Evolutionary conservation across 192 early-diverging fungal species (phyloP).

Genomic region (Helicostylum pulchrum): DNA sequence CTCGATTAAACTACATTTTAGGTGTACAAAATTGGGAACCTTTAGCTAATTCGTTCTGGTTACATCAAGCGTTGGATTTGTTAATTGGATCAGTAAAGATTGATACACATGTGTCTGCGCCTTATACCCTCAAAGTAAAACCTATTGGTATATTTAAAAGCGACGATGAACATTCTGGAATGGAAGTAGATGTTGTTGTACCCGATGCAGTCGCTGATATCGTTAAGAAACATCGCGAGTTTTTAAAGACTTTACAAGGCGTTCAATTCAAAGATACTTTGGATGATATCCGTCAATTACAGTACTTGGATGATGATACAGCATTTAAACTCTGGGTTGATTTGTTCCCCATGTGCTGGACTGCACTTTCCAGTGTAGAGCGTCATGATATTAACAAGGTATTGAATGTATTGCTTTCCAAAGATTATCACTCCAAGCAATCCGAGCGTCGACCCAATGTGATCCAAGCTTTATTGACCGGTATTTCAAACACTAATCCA

Average conservation of each 20-base stretch:
- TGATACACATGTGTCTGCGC: slow-evolving; percentile 33
- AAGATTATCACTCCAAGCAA: slow-evolving; percentile 88
- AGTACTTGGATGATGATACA: slow-evolving; percentile 65
- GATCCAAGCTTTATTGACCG: slow-evolving; percentile 90
- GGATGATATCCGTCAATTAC: slow-evolving; percentile 57
- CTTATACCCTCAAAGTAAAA: slow-evolving; percentile 45
- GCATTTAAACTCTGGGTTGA: slow-evolving; percentile 81
- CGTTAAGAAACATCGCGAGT: slow-evolving; percentile 57
- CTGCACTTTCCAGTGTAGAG: slow-evolving; percentile 63
- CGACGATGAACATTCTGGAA: background rate
- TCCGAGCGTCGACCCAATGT: slow-evolving; percentile 82
- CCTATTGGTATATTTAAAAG: slow-evolving; percentile 25
- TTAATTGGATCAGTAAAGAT: slow-evolving; percentile 66
- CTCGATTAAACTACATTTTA: slow-evolving; percentile 84
- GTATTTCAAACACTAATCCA: slow-evolving; percentile 71
- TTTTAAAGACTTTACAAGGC: slow-evolving; percentile 53
- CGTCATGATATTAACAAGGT: slow-evolving; percentile 84
- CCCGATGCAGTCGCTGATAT: slow-evolving; percentile 40
- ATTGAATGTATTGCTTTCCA: slow-evolving; percentile 79
- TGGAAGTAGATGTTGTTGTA: slow-evolving; percentile 9
- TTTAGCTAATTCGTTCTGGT: slow-evolving; percentile 82
- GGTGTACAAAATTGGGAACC: slow-evolving; percentile 95
- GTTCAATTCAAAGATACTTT: slow-evolving; percentile 50
- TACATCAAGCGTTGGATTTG: slow-evolving; percentile 88
- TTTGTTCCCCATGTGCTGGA: slow-evolving; percentile 86